phyloP scores from a whole-genome alignment of 2,329 filamentous ascomycete species.

The Scedosporium boydii region DNA sequence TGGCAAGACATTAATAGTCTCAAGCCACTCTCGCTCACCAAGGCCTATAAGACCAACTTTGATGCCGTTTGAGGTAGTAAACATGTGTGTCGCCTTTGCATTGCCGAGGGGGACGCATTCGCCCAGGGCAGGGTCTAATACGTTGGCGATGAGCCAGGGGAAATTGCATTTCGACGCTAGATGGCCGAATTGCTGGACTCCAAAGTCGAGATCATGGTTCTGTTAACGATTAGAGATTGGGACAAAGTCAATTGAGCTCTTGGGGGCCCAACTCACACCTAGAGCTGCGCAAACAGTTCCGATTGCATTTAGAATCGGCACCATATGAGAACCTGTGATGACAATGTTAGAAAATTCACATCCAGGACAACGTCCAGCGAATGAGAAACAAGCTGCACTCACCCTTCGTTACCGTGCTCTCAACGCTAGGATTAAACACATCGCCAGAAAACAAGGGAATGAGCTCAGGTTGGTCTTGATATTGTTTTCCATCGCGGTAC shows the following conservation, averaged over 20 bases:
- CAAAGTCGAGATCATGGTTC: conserved; percentile 93
- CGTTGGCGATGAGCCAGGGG: conserved; percentile 84
- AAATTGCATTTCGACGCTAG: conserved; percentile 68
- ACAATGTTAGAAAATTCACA: neutral
- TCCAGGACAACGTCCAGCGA: neutral
- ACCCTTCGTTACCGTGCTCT: conserved; percentile 84
- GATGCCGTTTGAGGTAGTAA: conserved; percentile 73
- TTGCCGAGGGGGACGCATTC: conserved; percentile 66
- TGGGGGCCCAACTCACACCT: conserved; percentile 46
- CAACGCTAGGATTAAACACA: conserved; percentile 83
- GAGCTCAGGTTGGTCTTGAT: conserved; percentile 52
- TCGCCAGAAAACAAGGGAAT: conserved; percentile 85
- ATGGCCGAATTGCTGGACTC: conserved; percentile 68
- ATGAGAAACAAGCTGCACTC: conserved; percentile 11
- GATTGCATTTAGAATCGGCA: conserved; percentile 69
- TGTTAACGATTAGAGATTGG: conserved; percentile 19
- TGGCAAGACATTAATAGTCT: conserved; percentile 78
- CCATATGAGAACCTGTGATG: conserved; percentile 65
- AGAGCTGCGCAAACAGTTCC: conserved; percentile 74
- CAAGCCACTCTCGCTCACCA: conserved; percentile 81
- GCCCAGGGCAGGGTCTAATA: conserved; percentile 74
- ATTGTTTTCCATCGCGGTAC: conserved; percentile 56
- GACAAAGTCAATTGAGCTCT: neutral
- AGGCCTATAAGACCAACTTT: conserved; percentile 80
- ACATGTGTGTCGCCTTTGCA: conserved; percentile 63